These are phyloP conservation scores for Penicillium oxalicum DNA, from an alignment of 2,329 filamentous ascomycete species.

Conservation along the genomic window DNA sequence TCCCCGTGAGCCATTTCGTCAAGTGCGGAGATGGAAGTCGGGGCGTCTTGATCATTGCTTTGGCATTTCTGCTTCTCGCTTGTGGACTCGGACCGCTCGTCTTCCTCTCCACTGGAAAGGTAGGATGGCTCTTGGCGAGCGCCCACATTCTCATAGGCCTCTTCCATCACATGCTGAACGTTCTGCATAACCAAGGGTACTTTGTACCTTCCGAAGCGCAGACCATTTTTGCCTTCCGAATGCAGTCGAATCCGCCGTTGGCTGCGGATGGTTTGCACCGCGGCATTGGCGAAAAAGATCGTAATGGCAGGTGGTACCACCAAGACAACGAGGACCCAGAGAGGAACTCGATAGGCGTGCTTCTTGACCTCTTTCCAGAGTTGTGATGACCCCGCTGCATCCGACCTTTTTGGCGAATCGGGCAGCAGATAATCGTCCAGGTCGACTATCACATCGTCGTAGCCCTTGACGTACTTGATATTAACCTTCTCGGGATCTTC, in stretches of 20 bases:
- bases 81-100: slow-evolving; percentile 12
- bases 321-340: slow-evolving; percentile 59
- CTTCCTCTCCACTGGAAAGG: slow-evolving; percentile 42
- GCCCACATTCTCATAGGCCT: slow-evolving; percentile 68
- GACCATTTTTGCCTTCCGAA: slow-evolving; percentile 62
- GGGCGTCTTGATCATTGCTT: not conserved
- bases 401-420: slow-evolving; percentile 16
- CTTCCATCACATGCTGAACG: slow-evolving; percentile 69
- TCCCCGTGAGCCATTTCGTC: not conserved
- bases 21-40: not conserved
- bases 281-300: slow-evolving; percentile 68
- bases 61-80: not conserved
- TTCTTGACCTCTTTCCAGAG: slow-evolving; percentile 32
- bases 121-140: slow-evolving; percentile 65
- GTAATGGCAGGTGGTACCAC: slow-evolving; percentile 67
- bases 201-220: slow-evolving; percentile 65
- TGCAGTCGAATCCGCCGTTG: slow-evolving; percentile 69
- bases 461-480: slow-evolving; percentile 68
- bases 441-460: slow-evolving; percentile 70
- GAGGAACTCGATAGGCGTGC: slow-evolving; percentile 52
- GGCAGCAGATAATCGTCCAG: slow-evolving; percentile 28
- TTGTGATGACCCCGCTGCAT: slow-evolving; percentile 22
- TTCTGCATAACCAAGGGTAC: slow-evolving; percentile 71
- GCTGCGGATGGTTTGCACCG: slow-evolving; percentile 69
- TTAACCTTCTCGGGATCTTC: slow-evolving; percentile 60